These are phyloP conservation scores for Coprinellus aureogranulatus DNA, from an alignment of 768 basidiomycete species.

Conservation along the genomic window DNA sequence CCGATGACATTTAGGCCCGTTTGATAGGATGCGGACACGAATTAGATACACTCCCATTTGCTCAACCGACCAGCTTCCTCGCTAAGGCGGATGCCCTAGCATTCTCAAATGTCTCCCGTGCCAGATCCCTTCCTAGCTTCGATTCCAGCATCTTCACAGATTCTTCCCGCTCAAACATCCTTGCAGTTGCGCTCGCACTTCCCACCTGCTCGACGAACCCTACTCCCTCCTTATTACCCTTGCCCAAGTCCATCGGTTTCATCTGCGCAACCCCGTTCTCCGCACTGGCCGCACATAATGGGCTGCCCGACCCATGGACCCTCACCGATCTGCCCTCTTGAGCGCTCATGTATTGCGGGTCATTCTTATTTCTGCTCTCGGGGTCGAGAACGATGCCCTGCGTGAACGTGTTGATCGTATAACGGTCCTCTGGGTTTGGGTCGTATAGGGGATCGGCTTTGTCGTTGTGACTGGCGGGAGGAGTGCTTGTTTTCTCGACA, in stretches of 20 bases:
- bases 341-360: slow-evolving; percentile 16
- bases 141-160: too few species aligned
- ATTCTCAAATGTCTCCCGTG: too few species aligned
- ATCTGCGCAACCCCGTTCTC: slow-evolving; percentile 1
- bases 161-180: slow-evolving; percentile 14
- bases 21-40: too few species aligned
- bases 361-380: slow-evolving; percentile 16
- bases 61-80: too few species aligned
- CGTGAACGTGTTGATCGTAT: slow-evolving; percentile 11
- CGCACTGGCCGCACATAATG: slow-evolving; percentile 19
- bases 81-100: too few species aligned
- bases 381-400: slow-evolving; percentile 19
- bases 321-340: slow-evolving; percentile 11
- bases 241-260: slow-evolving; percentile 12
- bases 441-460: neutral
- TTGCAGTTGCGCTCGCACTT: slow-evolving; percentile 16
- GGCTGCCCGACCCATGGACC: slow-evolving; percentile 8
- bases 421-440: neutral
- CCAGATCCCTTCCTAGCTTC: too few species aligned
- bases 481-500: neutral
- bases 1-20: too few species aligned
- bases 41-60: too few species aligned
- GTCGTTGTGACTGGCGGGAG: neutral
- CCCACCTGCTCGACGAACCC: slow-evolving; percentile 26
- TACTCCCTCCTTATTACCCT: slow-evolving; percentile 21